Evolutionary conservation across 129 eudicot genomes (phyloP).

Genomic region (Rutidosis leptorrhynchoides): DNA sequence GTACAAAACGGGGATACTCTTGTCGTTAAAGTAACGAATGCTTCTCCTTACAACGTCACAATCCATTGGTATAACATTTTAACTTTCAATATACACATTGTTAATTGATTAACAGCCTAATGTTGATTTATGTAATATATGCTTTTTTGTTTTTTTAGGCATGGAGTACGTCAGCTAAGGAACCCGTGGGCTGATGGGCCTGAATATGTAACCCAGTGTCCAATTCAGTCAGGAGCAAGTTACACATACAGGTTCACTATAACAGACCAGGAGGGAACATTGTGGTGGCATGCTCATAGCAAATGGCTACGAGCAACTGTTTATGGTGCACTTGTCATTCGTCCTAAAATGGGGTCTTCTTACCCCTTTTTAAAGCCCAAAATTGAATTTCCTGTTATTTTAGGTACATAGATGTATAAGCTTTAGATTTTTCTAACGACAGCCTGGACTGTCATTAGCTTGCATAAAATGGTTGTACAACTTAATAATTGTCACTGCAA

Average conservation of each 20-base stretch:
- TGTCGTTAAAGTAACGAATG: slow-evolving; percentile 48
- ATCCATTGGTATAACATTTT: slow-evolving; percentile 22
- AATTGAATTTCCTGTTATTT: slow-evolving; percentile 48
- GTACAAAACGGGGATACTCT: slow-evolving; percentile 59
- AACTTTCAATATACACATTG: neutral
- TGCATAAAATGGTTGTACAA: too few relatives aligned
- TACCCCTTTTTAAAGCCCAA: slow-evolving; percentile 70
- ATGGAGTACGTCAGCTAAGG: slow-evolving; percentile 68
- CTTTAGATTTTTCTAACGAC: too few relatives aligned
- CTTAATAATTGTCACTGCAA: too few relatives aligned
- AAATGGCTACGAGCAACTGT: slow-evolving; percentile 75
- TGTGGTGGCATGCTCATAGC: slow-evolving; percentile 91
- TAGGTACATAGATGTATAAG: too few relatives aligned
- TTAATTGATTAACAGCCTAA: neutral
- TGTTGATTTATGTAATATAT: neutral
- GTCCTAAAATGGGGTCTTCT: slow-evolving; percentile 43
- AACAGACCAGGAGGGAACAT: slow-evolving; percentile 64
- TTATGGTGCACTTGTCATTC: slow-evolving; percentile 63
- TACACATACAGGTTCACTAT: slow-evolving; percentile 66
- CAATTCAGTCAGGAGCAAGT: slow-evolving; percentile 59
- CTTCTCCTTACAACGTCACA: slow-evolving; percentile 58
- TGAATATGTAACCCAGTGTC: slow-evolving; percentile 71
- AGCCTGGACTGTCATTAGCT: too few relatives aligned
- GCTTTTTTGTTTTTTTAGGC: slow-evolving; percentile 41
- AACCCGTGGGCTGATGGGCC: slow-evolving; percentile 92